Percentiles rank a stretch among this genome's conserved stretches.
These are phyloP conservation scores for Geoglossum glabrum DNA, from an alignment of 495 filamentous ascomycete species.

Conservation along the genomic window DNA sequence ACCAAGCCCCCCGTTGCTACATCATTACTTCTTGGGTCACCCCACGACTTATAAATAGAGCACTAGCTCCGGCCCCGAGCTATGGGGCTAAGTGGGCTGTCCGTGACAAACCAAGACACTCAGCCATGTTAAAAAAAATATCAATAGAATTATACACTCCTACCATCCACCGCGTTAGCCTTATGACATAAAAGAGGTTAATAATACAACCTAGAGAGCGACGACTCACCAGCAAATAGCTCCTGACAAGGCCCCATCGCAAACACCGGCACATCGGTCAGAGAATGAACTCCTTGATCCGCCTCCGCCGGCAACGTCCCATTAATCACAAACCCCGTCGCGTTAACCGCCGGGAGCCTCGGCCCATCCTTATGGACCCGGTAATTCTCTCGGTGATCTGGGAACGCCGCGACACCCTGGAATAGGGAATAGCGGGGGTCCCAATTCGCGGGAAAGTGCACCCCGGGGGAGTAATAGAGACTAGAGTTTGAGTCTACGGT, in stretches of 20 bases:
- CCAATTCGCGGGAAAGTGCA: slow-evolving; percentile 55
- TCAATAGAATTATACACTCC: slow-evolving; percentile 43
- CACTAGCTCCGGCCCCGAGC: too few species aligned
- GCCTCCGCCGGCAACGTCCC: slow-evolving; percentile 40
- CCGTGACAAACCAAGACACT: slow-evolving; percentile 35
- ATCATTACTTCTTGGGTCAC: too few species aligned
- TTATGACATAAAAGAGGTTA: background rate
- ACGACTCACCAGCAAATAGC: slow-evolving; percentile 32
- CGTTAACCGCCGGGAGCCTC: slow-evolving; percentile 31
- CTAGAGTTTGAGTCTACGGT: slow-evolving; percentile 18
- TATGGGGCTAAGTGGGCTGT: too few species aligned
- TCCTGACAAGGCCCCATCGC: slow-evolving; percentile 55
- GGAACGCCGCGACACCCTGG: slow-evolving; percentile 38
- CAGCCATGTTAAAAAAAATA: slow-evolving; percentile 51
- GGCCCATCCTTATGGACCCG: slow-evolving; percentile 35
- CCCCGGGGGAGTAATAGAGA: slow-evolving; percentile 36
- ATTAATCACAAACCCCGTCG: slow-evolving; percentile 31
- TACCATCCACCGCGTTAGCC: background rate
- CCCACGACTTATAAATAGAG: too few species aligned
- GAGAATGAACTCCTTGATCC: slow-evolving; percentile 43
- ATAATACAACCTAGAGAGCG: background rate
- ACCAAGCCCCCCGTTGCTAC: too few species aligned
- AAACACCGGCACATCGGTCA: slow-evolving; percentile 60
- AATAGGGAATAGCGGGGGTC: slow-evolving; percentile 56
- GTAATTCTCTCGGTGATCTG: slow-evolving; percentile 49